A percentile compares a stretch with the other conserved stretches of the same genome.
Conservation (phyloP, 768 basidiomycete genomes). For the Phallus indusiatus region DNA sequence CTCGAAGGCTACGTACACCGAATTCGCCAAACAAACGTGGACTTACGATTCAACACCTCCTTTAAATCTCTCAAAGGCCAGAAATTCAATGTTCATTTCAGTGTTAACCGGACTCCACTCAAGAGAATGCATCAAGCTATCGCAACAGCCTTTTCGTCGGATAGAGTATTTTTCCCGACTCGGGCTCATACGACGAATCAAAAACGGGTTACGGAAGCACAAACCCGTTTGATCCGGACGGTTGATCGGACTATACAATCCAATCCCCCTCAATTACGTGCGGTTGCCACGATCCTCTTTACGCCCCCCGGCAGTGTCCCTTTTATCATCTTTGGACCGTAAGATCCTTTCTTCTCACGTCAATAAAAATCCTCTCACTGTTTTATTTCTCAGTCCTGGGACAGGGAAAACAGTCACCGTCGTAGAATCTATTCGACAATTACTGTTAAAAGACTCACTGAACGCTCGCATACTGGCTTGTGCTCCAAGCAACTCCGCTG, state of each 20-base stretch:
- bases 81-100: conserved; percentile 46
- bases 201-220: background rate
- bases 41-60: conserved; percentile 34
- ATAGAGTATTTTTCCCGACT: conserved; percentile 40
- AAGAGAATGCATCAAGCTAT: conserved; percentile 49
- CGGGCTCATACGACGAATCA: background rate
- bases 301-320: conserved; percentile 39
- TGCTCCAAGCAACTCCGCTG: conserved; percentile 61
- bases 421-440: conserved; percentile 52
- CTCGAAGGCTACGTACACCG: conserved; percentile 39
- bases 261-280: conserved; percentile 41
- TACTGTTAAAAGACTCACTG: conserved; percentile 33
- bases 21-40: conserved; percentile 32
- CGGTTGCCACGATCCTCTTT: conserved; percentile 39
- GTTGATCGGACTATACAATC: conserved; percentile 24
- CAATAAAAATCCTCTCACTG: background rate
- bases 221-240: conserved; percentile 11
- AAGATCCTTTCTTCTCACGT: conserved; percentile 18
- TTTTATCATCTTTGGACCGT: conserved; percentile 60
- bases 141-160: conserved; percentile 26
- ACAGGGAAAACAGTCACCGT: conserved; percentile 63
- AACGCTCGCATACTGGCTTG: conserved; percentile 46
- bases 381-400: conserved; percentile 33
- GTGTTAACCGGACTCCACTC: conserved; percentile 42
- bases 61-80: conserved; percentile 32